Base-by-base conservation (phyloP, 352 stramenopile species). In the Phytophthora capsici region DNA sequence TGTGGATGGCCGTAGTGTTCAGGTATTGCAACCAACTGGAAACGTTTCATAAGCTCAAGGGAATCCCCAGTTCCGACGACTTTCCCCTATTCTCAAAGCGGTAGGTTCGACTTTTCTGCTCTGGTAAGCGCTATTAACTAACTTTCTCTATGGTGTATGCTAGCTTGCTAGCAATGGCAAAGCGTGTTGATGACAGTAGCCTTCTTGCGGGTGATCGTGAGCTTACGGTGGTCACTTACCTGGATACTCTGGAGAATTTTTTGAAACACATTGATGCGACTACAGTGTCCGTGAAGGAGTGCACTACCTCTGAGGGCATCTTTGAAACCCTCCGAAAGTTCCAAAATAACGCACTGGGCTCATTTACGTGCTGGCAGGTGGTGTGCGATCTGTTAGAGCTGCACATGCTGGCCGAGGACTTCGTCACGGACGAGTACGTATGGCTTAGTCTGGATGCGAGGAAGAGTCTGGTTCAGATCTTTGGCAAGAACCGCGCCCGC, bases 311-410 rank as follows among this genome's bases (percentile, higher is more conserved):
- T 7, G 75, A 84, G 16, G 62, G 74, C 16, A 79, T 89, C 13
- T 94, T 94, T 57, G 70, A 88, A 19, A 72, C 73, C 36, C 78
- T 94, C 7, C 78, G 75, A 40, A 79, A 84, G 44, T 92, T 92
- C 57, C 63, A 83, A 49, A 55, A 81, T 57, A 91, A 94, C 37
- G 81, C 71, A 6, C 76, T 94, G 34, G 86, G 86, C n/a, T 92
- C 86, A 12, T 94, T 93, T 73, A 94, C 86, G n/a, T 90, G 86
- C 60, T 94, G 86, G 86, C 86, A 94, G 64, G 71, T 94, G 17
- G 80, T 89, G 54, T 90, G 81, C 19, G 86, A 94, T 58, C 55
- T 94, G 34, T 83, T 93, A 64, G 84, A 90, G 53, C 75, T 94
- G 25, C 86, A 90, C 47, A 75, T 93, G 61, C 66, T 94, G 55